Base-by-base conservation (phyloP, 371 early-diverging fungal species). In the Gilbertella persicaria region DNA sequence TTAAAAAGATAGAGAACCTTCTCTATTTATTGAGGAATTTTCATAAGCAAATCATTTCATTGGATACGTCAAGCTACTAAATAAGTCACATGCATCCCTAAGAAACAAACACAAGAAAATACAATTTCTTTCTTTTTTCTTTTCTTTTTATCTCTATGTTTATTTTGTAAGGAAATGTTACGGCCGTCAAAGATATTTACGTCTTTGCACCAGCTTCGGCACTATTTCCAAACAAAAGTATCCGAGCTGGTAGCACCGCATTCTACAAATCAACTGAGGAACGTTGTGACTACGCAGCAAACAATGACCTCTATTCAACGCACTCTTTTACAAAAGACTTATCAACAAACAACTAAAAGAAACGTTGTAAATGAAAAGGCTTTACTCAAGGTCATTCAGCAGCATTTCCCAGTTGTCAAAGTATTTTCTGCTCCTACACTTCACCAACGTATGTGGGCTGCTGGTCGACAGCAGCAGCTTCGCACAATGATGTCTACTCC, bases 141-240 rank as follows among this genome's bases (percentile, higher is more conserved):
- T 28, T 44, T 44, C 17, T 16, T n/a, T n/a, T 44, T 44, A 26
- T 42, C 24, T 24, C 58, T 58, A 8, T 40, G 38, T 21, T 62
- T 46, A 45, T 23, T 20, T 33, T 33, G 6, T 6, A 5, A 13
- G 33, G 10, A 39, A 45, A 65, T 65, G 53, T 33, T 64, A 57
- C 46, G 61, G 21, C 64, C 68, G 26, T 64, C 61, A 39, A 67
- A 64, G 46, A 42, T 67, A 49, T 64, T 67, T 60, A 53, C 57
- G 41, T 60, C 64, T 35, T 60, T 67, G 47, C 60, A 64, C 42
- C 68, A 67, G 64, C 61, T 67, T 19, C 68, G 68, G 54, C 64
- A 67, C 41, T 67, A 54, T 44, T 38, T 64, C 33, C 47, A 57
- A 43, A 48, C 58, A 23, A 64, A 49, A 25, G 56, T 67, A 47